These are phyloP conservation scores for Stropharia rugosoannulata DNA, from an alignment of 768 basidiomycete genomes.

Conservation along the genomic window DNA sequence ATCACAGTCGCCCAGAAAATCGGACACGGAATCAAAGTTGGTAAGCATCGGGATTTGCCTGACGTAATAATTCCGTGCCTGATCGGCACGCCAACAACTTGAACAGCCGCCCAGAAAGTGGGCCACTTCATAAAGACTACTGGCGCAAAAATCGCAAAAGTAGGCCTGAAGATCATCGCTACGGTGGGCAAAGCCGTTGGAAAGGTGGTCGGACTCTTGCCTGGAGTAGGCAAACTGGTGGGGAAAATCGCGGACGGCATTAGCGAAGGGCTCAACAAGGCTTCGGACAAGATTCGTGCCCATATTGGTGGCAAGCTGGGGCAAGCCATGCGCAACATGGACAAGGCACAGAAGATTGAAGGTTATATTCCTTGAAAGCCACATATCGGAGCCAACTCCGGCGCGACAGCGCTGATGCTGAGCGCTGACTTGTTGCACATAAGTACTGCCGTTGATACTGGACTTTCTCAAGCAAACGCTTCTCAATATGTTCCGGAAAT, in stretches of 20 bases:
- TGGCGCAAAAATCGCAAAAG: slow-evolving; percentile 10
- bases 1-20: not conserved
- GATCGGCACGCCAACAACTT: too few relatives aligned
- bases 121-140: slow-evolving; percentile 14
- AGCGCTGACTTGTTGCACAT: not conserved
- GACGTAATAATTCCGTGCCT: too few relatives aligned
- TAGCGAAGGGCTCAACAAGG: not conserved
- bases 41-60: not conserved
- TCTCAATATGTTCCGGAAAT: too few relatives aligned
- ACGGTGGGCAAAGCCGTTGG: not conserved
- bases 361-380: not conserved
- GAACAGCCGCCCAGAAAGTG: slow-evolving; percentile 8
- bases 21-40: slow-evolving; percentile 4
- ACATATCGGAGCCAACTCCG: not conserved
- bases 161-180: slow-evolving; percentile 9
- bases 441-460: not conserved
- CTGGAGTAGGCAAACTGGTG: slow-evolving; percentile 7
- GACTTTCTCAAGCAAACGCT: too few relatives aligned
- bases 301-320: slow-evolving; percentile 10
- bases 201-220: slow-evolving; percentile 6
- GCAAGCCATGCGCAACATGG: slow-evolving; percentile 3
- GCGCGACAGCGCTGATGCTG: not conserved
- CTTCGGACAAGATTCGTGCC: slow-evolving; percentile 4
- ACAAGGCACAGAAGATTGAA: slow-evolving; percentile 6
- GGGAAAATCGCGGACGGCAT: not conserved